phyloP scores from a whole-genome alignment of 306 rosid species.

The Vigna angularis region DNA sequence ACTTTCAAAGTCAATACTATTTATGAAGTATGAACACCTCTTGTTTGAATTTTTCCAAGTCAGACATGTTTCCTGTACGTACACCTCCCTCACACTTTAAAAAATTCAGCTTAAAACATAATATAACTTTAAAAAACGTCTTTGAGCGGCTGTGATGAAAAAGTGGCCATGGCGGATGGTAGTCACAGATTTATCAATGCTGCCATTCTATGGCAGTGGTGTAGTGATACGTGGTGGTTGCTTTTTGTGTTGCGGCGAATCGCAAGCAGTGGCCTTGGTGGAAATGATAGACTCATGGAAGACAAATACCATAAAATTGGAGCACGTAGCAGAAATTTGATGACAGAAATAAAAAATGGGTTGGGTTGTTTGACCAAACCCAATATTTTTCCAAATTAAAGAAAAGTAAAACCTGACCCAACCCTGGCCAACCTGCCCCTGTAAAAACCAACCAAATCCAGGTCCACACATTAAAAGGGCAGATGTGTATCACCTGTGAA shows the following conservation, averaged over 20 bases:
- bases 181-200: background rate
- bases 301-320: background rate
- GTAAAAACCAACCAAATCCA: background rate
- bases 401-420: background rate
- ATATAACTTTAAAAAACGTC: background rate
- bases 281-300: background rate
- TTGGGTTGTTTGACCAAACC: background rate
- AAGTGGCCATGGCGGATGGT: background rate
- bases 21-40: background rate
- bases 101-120: background rate
- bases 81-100: background rate
- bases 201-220: background rate
- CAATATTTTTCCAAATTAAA: background rate
- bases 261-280: background rate
- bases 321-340: background rate
- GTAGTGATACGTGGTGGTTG: background rate
- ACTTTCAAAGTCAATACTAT: conserved; percentile 9
- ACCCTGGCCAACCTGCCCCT: background rate
- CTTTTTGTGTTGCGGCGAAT: background rate
- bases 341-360: background rate
- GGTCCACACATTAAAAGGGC: background rate
- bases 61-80: background rate
- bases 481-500: background rate
- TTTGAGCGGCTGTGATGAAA: background rate
- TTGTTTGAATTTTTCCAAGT: background rate